A percentile compares a stretch with the other conserved stretches of the same genome.
Conservation (phyloP, 1,284 basidiomycete genomes). For the Rhodotorula sp. region DNA sequence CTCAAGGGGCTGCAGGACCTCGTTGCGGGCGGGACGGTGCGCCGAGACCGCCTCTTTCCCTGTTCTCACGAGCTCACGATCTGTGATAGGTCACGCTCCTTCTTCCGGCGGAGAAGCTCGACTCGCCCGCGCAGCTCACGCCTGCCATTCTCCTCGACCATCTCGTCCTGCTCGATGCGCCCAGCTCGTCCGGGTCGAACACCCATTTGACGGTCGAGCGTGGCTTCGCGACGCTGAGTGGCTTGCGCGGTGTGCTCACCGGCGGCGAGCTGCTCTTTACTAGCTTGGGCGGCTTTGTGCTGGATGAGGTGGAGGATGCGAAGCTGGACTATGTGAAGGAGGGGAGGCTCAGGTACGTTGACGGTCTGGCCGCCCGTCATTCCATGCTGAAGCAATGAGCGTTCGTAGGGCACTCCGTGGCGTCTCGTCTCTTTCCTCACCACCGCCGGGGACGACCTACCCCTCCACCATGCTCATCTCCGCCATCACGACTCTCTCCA, state of each 20-base stretch:
- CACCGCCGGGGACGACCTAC: slow-evolving; percentile 5
- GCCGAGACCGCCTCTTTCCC: too few species aligned
- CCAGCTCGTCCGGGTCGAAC: background rate
- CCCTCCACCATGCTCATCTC: slow-evolving; percentile 18
- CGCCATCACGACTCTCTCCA: slow-evolving; percentile 17
- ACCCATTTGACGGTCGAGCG: background rate
- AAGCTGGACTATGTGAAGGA: slow-evolving; percentile 2
- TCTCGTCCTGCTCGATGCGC: slow-evolving; percentile 22
- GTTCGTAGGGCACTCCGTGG: slow-evolving; percentile 5
- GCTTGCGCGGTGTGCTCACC: slow-evolving; percentile 23
- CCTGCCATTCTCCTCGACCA: slow-evolving; percentile 37
- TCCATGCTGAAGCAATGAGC: too few species aligned
- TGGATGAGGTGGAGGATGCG: background rate
- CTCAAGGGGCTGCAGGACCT: slow-evolving; percentile 22
- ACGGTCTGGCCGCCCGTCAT: background rate
- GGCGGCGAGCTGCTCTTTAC: slow-evolving; percentile 25
- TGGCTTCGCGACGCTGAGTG: slow-evolving; percentile 31
- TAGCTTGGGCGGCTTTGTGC: slow-evolving; percentile 5
- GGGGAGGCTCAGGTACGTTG: slow-evolving; percentile 15
- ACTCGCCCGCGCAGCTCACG: slow-evolving; percentile 5
- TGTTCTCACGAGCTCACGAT: background rate
- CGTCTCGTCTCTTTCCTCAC: background rate
- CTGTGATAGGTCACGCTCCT: slow-evolving; percentile 24
- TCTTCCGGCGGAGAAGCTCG: slow-evolving; percentile 35
- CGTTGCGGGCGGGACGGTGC: slow-evolving; percentile 39